Evolutionary conservation across 2,329 filamentous ascomycete species (phyloP), one percentile per base, ranked within the genome.

Genomic region (Neofusicoccum laricinum): DNA sequence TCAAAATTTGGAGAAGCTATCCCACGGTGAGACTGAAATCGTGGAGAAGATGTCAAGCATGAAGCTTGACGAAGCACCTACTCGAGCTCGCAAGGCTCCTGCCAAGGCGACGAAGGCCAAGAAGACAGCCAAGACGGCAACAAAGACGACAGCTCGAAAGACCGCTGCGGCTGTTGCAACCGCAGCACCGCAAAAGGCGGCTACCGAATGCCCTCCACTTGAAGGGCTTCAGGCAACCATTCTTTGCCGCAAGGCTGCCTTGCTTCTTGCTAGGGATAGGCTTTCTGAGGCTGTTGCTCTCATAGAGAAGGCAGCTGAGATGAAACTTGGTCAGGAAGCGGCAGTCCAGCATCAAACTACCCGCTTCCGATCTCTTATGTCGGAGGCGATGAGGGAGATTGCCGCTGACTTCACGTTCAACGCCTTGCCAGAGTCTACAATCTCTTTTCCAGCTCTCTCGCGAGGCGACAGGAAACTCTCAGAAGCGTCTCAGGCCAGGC

Each of bases 391-490:
- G 70, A 86, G 89, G 51, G 84, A 89, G 71, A 91, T 97, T 81
- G 85, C 88, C 12, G 84, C 85, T 4, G 91, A 97, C 75, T 89
- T 93, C 2, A 90, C 95, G 3, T 96, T 94, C 75, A 96, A 92
- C 17, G 90, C 94, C 10, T 85, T 98, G 15, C 91, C 94, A 50
- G 95, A 99, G 71, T 97, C 95, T 0, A 97, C 93, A 0, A 88
- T 97, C 30, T 96, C 93, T 0, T 90, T 94, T 66, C 92, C 93
- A 1, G 88, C 91, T 0, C 81, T 94, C 21, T 71, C 70, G 19
- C 63, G 68, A 21, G 70, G 70, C 3, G 72, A 75, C 3, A 66
- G 69, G 15, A 72, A 68, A 53, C 64, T 68, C 12, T 74, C 72
- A 2, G 72, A 75, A 43, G 69, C 65, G 2, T 30, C 55, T 2